Evolutionary conservation across 352 stramenopile genomes (phyloP).

Genomic region (Aphanomyces cochlioides): DNA sequence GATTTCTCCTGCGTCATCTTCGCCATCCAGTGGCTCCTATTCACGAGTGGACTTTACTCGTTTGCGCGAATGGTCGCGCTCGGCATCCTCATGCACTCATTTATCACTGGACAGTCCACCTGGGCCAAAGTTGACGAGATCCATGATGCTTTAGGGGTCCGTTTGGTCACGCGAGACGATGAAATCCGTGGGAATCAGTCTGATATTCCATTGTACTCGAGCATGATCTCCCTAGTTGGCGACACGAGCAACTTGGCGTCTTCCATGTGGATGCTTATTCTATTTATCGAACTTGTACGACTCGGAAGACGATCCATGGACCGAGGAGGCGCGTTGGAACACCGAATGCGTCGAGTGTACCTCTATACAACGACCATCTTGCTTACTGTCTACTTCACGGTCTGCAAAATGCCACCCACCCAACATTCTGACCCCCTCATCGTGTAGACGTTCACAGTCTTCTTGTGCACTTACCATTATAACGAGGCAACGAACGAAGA

Average conservation of each 20-base stretch:
- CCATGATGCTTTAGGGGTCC: neutral
- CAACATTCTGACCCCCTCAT: too few species aligned
- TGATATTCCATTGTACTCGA: neutral
- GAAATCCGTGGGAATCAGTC: neutral
- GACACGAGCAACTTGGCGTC: neutral
- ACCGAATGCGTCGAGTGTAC: neutral
- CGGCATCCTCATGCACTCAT: neutral
- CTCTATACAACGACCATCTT: neutral
- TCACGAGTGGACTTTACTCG: neutral
- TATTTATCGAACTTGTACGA: neutral
- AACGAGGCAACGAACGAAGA: neutral
- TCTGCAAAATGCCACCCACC: neutral
- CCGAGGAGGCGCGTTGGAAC: neutral
- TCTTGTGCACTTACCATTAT: neutral
- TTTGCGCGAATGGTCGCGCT: neutral
- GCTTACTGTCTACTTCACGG: neutral
- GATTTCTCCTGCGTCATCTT: conserved; percentile 2
- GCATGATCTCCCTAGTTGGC: neutral
- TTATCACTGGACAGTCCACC: neutral
- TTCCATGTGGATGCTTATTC: conserved; percentile 3
- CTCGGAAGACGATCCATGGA: neutral
- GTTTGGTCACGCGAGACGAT: neutral
- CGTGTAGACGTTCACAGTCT: neutral
- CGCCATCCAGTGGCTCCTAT: neutral
- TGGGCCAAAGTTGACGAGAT: neutral